These are phyloP conservation scores for Ettlia oleoabundans DNA, from an alignment of 139 green algal species.

Conservation along the genomic window DNA sequence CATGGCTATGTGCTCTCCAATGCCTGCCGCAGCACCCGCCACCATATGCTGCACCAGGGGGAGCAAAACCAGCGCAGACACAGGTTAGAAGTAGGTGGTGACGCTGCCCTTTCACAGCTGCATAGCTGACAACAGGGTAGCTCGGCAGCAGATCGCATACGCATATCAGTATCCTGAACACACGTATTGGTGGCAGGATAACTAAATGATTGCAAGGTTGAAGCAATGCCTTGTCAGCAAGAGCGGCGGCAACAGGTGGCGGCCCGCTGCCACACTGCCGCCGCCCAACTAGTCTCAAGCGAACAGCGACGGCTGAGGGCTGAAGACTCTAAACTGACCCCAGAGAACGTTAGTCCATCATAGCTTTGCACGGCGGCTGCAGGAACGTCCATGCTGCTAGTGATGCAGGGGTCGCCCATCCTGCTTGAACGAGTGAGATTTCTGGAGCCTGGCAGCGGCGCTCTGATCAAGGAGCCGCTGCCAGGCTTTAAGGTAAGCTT, in stretches of 20 bases:
- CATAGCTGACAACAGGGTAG: no score
- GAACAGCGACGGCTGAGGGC: background rate
- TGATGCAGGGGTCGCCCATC: conserved; percentile 31
- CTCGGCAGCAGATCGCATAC: no score
- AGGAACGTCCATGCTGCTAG: background rate
- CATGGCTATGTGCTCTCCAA: conserved; percentile 96
- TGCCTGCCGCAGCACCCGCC: conserved; percentile 86
- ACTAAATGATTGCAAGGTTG: no score
- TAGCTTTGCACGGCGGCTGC: background rate
- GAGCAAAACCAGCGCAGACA: no score
- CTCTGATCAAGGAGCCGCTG: background rate
- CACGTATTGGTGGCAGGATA: no score
- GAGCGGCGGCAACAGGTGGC: background rate
- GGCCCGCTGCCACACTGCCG: no score
- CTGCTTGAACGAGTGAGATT: no score
- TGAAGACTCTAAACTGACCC: background rate
- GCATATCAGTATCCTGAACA: no score
- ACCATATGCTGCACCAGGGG: conserved; percentile 84
- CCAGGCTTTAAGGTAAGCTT: background rate
- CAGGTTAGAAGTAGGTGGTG: no score
- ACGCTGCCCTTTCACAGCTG: no score
- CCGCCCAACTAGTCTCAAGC: no score
- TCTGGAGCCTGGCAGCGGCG: no score
- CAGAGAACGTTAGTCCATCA: conserved; percentile 37
- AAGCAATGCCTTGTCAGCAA: background rate